phyloP scores from a whole-genome alignment of 106 monocot species.

The Allium fistulosum region DNA sequence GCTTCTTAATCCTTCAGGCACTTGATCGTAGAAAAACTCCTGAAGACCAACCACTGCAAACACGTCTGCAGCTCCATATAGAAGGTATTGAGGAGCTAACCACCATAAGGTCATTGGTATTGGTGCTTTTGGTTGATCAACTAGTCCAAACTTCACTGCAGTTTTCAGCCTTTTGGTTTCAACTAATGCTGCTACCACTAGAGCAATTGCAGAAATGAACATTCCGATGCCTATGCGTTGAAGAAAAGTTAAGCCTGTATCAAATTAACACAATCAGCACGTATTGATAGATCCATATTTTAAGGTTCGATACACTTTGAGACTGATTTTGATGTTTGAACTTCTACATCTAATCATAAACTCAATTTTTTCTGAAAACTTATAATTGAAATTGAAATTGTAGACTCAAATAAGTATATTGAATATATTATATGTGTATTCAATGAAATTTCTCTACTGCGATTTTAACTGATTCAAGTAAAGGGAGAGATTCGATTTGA shows the following conservation, averaged over 20 bases:
- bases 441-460: no score
- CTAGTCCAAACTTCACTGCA: constrained; percentile 10
- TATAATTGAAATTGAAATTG: no score
- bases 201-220: constrained; percentile 25
- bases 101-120: constrained; percentile 30
- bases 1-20: constrained; percentile 23
- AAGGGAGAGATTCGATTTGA: no score
- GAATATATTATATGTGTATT: no score
- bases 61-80: constrained; percentile 16
- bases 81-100: constrained; percentile 26
- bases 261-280: no score
- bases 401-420: no score
- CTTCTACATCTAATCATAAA: no score
- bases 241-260: constrained; percentile 22
- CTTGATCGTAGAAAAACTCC: constrained; percentile 38
- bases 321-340: no score
- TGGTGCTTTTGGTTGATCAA: constrained; percentile 11
- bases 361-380: no score
- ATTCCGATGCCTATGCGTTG: constrained; percentile 54
- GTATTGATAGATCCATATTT: no score
- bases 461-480: no score
- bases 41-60: constrained; percentile 27
- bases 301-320: no score
- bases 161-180: constrained; percentile 19
- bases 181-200: constrained; percentile 29